A percentile compares a stretch with the other conserved stretches of the same genome.
Conservation (phyloP, 1,284 basidiomycete species). For the Dichomitus squalens region DNA sequence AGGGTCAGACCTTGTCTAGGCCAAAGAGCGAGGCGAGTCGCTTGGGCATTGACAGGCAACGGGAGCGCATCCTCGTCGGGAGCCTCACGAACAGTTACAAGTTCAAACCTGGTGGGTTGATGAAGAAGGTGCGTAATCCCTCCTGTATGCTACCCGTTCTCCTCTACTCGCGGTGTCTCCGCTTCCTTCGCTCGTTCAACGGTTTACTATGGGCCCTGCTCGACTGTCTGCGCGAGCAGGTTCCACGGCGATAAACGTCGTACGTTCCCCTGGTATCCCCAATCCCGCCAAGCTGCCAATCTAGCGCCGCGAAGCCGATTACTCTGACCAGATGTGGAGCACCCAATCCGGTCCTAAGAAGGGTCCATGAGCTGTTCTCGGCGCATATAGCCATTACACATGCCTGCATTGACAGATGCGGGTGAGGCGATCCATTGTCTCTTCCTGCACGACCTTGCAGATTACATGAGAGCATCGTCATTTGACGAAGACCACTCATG, state of each 20-base stretch:
- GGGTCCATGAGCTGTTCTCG: background rate
- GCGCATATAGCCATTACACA: background rate
- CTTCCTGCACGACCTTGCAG: background rate
- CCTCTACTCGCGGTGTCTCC: background rate
- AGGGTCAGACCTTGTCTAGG: slow-evolving; percentile 56
- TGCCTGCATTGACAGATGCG: background rate
- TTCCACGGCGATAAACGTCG: slow-evolving; percentile 13
- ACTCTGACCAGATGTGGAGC: background rate
- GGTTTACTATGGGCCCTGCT: background rate
- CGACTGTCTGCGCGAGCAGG: background rate
- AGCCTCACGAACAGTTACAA: slow-evolving; percentile 90
- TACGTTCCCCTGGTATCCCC: slow-evolving; percentile 1
- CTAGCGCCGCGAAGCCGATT: background rate
- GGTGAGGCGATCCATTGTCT: background rate
- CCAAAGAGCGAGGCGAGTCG: slow-evolving; percentile 56
- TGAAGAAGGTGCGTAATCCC: slow-evolving; percentile 81
- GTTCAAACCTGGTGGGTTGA: slow-evolving; percentile 88
- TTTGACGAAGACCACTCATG: background rate
- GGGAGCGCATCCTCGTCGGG: slow-evolving; percentile 83
- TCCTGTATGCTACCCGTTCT: background rate
- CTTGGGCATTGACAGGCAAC: slow-evolving; percentile 61
- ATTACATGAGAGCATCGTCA: background rate
- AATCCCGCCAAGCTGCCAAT: background rate
- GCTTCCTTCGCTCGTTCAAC: background rate
- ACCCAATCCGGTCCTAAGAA: background rate